These are phyloP conservation scores for Trypanosoma grayi DNA, from an alignment of 208 protist species.

Conservation along the genomic window DNA sequence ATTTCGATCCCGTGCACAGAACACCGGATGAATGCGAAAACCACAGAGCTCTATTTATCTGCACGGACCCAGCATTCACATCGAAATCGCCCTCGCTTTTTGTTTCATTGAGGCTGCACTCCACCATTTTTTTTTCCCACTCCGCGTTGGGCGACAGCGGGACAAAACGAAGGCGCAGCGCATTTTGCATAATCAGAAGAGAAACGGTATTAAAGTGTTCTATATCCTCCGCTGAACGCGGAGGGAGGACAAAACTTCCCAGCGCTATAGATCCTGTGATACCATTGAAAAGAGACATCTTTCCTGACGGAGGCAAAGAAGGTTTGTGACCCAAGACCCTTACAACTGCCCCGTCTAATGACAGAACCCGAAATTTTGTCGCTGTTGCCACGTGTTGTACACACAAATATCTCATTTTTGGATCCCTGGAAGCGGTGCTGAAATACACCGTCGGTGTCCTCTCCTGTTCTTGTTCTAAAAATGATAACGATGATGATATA, in stretches of 20 bases:
- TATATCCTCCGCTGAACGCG: background rate
- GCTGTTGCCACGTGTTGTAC: slow-evolving; percentile 4
- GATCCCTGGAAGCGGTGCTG: slow-evolving; percentile 6
- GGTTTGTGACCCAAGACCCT: background rate
- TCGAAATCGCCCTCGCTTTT: slow-evolving; percentile 27
- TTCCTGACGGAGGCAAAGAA: background rate
- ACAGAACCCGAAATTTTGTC: background rate
- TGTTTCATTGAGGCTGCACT: slow-evolving; percentile 22
- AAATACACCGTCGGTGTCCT: slow-evolving; percentile 10
- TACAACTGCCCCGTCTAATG: background rate
- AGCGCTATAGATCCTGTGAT: slow-evolving; percentile 7
- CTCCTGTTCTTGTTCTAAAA: background rate
- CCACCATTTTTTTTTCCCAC: slow-evolving; percentile 20
- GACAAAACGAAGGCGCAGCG: slow-evolving; percentile 14
- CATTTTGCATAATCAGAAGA: slow-evolving; percentile 2
- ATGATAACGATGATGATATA: background rate
- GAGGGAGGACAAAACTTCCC: slow-evolving; percentile 1
- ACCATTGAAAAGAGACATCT: slow-evolving; percentile 13
- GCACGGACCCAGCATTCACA: slow-evolving; percentile 26
- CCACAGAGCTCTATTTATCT: slow-evolving; percentile 31
- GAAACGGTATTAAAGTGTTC: slow-evolving; percentile 3
- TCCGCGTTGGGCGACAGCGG: background rate
- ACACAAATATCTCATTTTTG: slow-evolving; percentile 19
- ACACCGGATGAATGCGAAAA: slow-evolving; percentile 40
- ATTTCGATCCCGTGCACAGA: slow-evolving; percentile 39